Conservation (phyloP, 164 flowering plant species). For the Liquidambar formosana region DNA sequence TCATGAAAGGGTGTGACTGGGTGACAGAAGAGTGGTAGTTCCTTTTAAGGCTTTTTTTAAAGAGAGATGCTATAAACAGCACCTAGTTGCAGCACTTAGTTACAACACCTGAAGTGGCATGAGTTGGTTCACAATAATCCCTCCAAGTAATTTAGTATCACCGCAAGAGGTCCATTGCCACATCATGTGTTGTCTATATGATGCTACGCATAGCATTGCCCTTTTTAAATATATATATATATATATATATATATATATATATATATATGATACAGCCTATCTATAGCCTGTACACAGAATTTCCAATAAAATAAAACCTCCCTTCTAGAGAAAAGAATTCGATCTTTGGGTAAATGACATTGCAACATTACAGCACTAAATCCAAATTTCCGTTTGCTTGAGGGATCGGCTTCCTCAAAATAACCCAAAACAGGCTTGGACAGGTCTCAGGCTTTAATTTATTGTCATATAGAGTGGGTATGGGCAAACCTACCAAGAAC, state of each 20-base stretch:
- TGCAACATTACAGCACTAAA: background rate
- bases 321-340: background rate
- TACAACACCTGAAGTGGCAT: too few relatives aligned
- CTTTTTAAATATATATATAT: too few relatives aligned
- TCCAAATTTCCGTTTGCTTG: background rate
- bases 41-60: background rate
- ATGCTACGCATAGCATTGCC: too few relatives aligned
- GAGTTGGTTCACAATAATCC: too few relatives aligned
- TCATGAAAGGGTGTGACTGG: background rate
- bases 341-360: background rate
- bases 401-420: background rate
- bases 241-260: too few relatives aligned
- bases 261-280: background rate
- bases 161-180: too few relatives aligned
- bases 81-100: too few relatives aligned
- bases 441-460: background rate
- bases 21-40: background rate
- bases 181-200: too few relatives aligned
- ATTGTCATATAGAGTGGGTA: background rate
- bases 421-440: background rate
- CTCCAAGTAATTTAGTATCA: too few relatives aligned
- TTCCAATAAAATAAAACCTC: background rate
- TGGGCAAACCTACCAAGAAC: slow-evolving; percentile 5
- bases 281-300: background rate
- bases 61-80: too few relatives aligned